phyloP scores from a whole-genome alignment of 2,329 filamentous ascomycete genomes.

The Botrytis fragariae region DNA sequence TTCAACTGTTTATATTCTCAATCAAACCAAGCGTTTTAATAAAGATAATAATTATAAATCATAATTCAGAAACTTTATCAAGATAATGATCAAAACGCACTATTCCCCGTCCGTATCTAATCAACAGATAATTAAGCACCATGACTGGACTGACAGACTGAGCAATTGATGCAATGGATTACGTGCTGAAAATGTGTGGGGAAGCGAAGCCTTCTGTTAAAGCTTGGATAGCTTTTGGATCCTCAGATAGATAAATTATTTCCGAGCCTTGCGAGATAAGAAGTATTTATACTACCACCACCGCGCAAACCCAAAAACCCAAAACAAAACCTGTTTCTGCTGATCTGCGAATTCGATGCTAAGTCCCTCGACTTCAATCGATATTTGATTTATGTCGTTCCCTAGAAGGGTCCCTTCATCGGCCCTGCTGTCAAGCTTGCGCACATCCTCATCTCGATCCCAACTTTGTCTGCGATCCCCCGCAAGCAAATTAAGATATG shows the following conservation, averaged over 20 bases:
- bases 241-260: background rate
- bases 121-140: background rate
- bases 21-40: background rate
- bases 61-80: background rate
- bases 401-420: constrained; percentile 29
- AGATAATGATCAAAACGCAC: background rate
- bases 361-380: background rate
- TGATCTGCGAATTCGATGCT: background rate
- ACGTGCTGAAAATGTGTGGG: constrained; percentile 16
- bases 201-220: background rate
- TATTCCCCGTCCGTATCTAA: background rate
- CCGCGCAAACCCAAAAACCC: background rate
- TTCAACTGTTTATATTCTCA: background rate
- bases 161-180: constrained; percentile 1
- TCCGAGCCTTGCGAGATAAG: background rate
- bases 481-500: constrained; percentile 26
- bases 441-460: constrained; percentile 20
- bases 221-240: background rate
- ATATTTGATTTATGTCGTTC: constrained; percentile 28
- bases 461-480: constrained; percentile 26
- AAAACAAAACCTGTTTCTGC: background rate
- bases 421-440: constrained; percentile 30
- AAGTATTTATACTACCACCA: constrained; percentile 3
- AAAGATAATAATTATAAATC: background rate
- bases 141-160: constrained; percentile 7